Evolutionary conservation across 2,329 filamentous ascomycete species (phyloP).

Genomic region (Fusarium hostae): DNA sequence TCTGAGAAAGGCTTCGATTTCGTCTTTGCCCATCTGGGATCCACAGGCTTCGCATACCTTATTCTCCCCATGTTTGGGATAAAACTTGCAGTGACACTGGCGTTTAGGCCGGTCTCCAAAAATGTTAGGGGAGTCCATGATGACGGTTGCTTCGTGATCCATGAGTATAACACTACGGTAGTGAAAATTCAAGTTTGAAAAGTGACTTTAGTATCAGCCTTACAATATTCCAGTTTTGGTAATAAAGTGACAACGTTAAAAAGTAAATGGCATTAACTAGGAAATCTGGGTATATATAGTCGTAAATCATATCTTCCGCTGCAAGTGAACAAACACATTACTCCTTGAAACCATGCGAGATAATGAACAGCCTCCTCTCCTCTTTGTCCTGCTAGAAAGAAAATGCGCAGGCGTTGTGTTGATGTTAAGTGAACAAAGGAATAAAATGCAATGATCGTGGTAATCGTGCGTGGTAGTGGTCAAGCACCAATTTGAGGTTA

Average conservation of each 20-base stretch:
- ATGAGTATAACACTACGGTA: background rate
- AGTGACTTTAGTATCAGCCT: background rate
- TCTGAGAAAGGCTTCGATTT: background rate
- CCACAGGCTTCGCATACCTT: conserved; percentile 22
- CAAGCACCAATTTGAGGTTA: background rate
- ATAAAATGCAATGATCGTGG: conserved; percentile 21
- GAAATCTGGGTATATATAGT: conserved; percentile 37
- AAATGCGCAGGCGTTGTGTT: background rate
- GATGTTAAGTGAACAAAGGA: conserved; percentile 30
- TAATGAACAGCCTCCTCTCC: conserved; percentile 14
- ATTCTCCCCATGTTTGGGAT: background rate
- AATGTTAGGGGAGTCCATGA: background rate
- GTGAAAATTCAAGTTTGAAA: background rate
- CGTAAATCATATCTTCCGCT: conserved; percentile 34
- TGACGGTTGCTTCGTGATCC: background rate
- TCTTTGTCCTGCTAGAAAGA: background rate
- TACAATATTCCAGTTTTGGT: background rate
- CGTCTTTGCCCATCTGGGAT: background rate
- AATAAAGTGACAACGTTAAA: background rate
- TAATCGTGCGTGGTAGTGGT: conserved; percentile 4
- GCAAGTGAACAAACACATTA: conserved; percentile 30
- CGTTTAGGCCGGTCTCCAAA: background rate
- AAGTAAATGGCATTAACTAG: conserved; percentile 29
- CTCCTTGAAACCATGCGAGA: conserved; percentile 20
- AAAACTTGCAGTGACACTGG: conserved; percentile 25